phyloP scores from a whole-genome alignment of 1,284 basidiomycete genomes.

The Vanrija sp. region DNA sequence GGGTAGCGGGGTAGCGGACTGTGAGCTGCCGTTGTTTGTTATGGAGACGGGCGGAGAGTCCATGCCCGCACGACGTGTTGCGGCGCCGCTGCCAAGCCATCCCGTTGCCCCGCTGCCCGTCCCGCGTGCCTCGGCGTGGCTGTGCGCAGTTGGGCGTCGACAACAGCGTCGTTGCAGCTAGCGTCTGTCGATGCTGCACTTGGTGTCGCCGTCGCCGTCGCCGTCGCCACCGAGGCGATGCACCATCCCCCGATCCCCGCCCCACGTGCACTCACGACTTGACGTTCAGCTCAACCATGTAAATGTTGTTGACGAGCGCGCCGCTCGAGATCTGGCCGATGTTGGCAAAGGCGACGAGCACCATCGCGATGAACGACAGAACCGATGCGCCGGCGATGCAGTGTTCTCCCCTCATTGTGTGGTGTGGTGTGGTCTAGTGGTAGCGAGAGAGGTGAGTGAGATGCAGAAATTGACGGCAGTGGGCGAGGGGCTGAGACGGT shows the following conservation, averaged over 20 bases:
- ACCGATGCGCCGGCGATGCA: slow-evolving; percentile 44
- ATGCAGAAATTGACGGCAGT: neutral
- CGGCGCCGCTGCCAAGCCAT: neutral
- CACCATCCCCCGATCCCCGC: neutral
- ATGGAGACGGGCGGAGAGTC: no score
- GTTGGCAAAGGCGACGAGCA: slow-evolving; percentile 45
- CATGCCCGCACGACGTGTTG: neutral
- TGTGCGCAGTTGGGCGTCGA: neutral
- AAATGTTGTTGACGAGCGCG: slow-evolving; percentile 32
- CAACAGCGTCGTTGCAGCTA: neutral
- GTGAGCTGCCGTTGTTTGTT: no score
- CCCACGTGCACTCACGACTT: slow-evolving; percentile 35
- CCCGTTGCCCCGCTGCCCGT: neutral
- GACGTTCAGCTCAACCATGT: slow-evolving; percentile 43
- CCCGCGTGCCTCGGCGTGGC: neutral
- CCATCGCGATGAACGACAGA: slow-evolving; percentile 38
- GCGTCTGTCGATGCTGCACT: no score
- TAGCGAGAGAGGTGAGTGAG: neutral
- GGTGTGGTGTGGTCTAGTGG: neutral
- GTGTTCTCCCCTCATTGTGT: slow-evolving; percentile 44
- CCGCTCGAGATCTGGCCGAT: slow-evolving; percentile 42
- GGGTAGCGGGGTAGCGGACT: neutral
- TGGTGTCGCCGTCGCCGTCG: no score
- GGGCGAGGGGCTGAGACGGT: neutral
- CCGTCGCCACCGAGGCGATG: no score